Base-by-base conservation (phyloP, 2,329 filamentous ascomycete species). In the Monilinia fructigena region DNA sequence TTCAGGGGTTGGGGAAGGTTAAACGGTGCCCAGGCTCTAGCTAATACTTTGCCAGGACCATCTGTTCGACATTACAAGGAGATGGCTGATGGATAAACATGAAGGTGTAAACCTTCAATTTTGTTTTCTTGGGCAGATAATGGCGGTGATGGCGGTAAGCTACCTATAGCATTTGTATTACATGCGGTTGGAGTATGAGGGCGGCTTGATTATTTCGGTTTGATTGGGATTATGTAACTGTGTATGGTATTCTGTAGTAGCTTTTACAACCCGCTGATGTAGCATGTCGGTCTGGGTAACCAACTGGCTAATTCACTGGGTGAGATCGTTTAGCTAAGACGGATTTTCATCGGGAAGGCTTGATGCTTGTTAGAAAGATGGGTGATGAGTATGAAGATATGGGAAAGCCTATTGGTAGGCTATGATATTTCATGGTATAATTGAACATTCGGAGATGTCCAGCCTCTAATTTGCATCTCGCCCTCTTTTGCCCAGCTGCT, bases 51-150 rank as follows among this genome's bases (percentile, higher is more conserved):
- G 45, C 47, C 58, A 58, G 55, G 55, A 58, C 55, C 55, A 58
- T 58, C 55, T 58, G 55, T 58, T 58, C 55, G 55, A 58, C 28
- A 50, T 50, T 61, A 18, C 58, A 50, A 60, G 58, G 58, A 50
- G 58, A 60, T 50, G 45, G 45, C 28, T 61, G 28, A 61, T 52
- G 35, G 45, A n/a, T 26, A 38, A 61, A 31, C 20, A 58, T 58
- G 23, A 58, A 28, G 31, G 45, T 7, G 23, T 50, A 23, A 52
- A 50, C 20, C 45, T 50, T 50, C 58, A 61, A 38, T 60, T 18
- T 61, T 52, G 47, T 52, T 61, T 61, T 50, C 58, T 50, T 31
- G 26, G 42, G 42, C 42, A 31, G 31, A 50, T 50, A 50, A 38
- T 26, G 45, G 58, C 58, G 58, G 58, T 38, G 58, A 50, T 61